These are phyloP conservation scores for Pelargonium cotyledonis DNA, from an alignment of 441 rosid species.

Conservation along the genomic window DNA sequence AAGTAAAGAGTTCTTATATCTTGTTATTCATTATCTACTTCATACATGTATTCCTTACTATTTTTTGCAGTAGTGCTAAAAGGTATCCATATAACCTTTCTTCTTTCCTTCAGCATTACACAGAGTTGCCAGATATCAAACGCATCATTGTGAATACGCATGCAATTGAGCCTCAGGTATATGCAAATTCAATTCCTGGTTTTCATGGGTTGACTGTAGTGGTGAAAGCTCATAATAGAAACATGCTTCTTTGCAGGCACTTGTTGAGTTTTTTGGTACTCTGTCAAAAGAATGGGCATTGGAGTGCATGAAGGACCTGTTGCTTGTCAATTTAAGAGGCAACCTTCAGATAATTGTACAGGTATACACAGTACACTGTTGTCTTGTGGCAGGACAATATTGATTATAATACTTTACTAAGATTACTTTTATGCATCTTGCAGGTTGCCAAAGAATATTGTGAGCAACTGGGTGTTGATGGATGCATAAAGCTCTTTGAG, in stretches of 20 bases:
- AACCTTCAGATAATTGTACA: conserved; percentile 29
- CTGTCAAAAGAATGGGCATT: conserved; percentile 98
- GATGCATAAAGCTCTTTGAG: conserved; percentile 65
- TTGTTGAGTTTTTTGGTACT: conserved; percentile 95
- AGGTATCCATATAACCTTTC: conserved; percentile 3
- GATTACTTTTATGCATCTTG: conserved; percentile 24
- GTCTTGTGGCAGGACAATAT: conserved; percentile 12
- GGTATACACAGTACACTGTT: conserved; percentile 4
- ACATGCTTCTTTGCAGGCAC: conserved; percentile 46
- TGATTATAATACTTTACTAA: conserved; percentile 1
- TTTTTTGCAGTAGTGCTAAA: neutral
- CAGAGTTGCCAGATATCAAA: conserved; percentile 90
- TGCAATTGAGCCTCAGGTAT: conserved; percentile 97
- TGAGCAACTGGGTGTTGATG: conserved; percentile 88
- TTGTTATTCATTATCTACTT: neutral
- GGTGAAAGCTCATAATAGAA: neutral
- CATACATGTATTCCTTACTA: conserved; percentile 2
- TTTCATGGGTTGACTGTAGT: conserved; percentile 12
- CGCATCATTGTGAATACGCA: conserved; percentile 97
- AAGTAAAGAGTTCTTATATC: conserved; percentile 37
- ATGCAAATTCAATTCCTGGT: conserved; percentile 14
- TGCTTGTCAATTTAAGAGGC: conserved; percentile 81
- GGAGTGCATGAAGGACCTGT: conserved; percentile 99
- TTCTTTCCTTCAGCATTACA: conserved; percentile 68
- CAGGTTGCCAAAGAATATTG: conserved; percentile 83